phyloP scores from a whole-genome alignment of 129 eudicot genomes.

The Lactuca sativa region DNA sequence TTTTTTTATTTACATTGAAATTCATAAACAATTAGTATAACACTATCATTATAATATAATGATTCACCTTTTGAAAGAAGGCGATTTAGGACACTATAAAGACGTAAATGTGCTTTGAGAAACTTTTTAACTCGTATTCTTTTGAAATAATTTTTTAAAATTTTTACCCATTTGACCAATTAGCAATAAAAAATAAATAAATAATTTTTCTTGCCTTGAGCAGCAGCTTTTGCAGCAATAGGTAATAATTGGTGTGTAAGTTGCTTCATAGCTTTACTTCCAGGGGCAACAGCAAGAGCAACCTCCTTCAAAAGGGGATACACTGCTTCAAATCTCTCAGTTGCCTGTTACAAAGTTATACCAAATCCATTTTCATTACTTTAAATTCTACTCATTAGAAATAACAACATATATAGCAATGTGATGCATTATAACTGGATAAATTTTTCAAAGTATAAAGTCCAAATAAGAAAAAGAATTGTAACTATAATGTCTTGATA shows the following conservation, averaged over 20 bases:
- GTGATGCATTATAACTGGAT: too few species aligned
- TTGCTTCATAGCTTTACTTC: slow-evolving; percentile 62
- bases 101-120: neutral
- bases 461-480: too few species aligned
- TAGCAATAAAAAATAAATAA: neutral
- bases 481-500: too few species aligned
- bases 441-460: too few species aligned
- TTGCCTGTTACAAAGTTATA: slow-evolving; percentile 35
- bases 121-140: neutral
- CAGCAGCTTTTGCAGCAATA: slow-evolving; percentile 46
- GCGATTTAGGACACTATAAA: neutral
- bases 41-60: too few species aligned
- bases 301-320: slow-evolving; percentile 56
- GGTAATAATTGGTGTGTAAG: slow-evolving; percentile 44
- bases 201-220: slow-evolving; percentile 35
- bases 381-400: neutral
- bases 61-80: too few species aligned
- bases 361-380: neutral
- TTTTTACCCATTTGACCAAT: neutral
- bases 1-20: neutral
- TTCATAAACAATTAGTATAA: neutral
- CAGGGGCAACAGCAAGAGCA: slow-evolving; percentile 58
- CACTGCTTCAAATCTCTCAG: slow-evolving; percentile 58
- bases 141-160: neutral
- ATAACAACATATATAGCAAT: too few species aligned